Conservation (phyloP, 805 yeast species). For the Priceomyces haplophilus region DNA sequence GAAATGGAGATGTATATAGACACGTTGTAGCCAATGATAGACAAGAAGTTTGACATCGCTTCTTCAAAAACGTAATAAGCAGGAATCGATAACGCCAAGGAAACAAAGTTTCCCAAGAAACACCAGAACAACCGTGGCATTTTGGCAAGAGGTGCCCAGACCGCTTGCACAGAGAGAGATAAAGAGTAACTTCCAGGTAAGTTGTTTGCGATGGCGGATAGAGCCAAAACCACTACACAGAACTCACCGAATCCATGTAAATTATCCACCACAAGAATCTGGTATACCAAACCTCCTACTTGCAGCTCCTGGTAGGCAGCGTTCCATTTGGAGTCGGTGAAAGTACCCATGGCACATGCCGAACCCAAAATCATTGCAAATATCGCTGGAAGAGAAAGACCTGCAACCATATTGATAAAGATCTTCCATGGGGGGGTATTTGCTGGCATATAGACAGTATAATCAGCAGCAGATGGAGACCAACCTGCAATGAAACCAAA, state of each 20-base stretch:
- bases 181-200: slow-evolving; percentile 34
- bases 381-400: slow-evolving; percentile 64
- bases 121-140: slow-evolving; percentile 37
- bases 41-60: slow-evolving; percentile 31
- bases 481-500: slow-evolving; percentile 35
- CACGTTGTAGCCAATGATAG: slow-evolving; percentile 30
- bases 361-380: slow-evolving; percentile 63
- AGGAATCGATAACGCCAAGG: slow-evolving; percentile 33
- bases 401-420: slow-evolving; percentile 23
- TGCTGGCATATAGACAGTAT: slow-evolving; percentile 30
- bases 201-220: slow-evolving; percentile 31
- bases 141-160: slow-evolving; percentile 29
- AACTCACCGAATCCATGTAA: slow-evolving; percentile 33
- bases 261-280: slow-evolving; percentile 24
- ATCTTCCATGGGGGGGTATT: slow-evolving; percentile 26
- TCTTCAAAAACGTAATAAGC: slow-evolving; percentile 31
- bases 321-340: slow-evolving; percentile 38
- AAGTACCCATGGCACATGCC: slow-evolving; percentile 29
- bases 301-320: slow-evolving; percentile 51
- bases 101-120: slow-evolving; percentile 26
- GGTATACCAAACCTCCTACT: slow-evolving; percentile 37
- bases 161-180: slow-evolving; percentile 27
- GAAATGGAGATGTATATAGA: slow-evolving; percentile 32
- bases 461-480: slow-evolving; percentile 34
- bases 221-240: slow-evolving; percentile 28